phyloP scores from a whole-genome alignment of 768 basidiomycete genomes.

The Clitopilus hobsonii region DNA sequence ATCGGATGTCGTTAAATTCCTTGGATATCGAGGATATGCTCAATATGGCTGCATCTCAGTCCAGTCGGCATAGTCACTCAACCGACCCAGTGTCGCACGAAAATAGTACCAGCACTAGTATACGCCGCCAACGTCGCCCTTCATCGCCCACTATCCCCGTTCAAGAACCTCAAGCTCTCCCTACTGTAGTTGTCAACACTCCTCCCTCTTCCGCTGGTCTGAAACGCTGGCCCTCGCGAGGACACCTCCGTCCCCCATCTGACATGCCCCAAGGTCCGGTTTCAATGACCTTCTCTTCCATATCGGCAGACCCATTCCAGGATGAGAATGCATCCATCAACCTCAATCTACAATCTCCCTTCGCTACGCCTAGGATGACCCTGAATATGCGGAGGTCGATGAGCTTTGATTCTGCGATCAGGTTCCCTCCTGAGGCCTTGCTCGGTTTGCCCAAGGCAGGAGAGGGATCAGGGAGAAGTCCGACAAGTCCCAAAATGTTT shows the following conservation, averaged over 20 bases:
- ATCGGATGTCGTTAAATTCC: slow-evolving; percentile 27
- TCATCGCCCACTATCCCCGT: not conserved
- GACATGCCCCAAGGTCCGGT: slow-evolving; percentile 24
- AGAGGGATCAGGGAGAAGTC: slow-evolving; percentile 5
- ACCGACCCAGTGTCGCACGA: slow-evolving; percentile 16
- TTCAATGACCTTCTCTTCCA: slow-evolving; percentile 22
- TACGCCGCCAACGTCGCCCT: too few species aligned
- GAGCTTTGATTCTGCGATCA: slow-evolving; percentile 2
- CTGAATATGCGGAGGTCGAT: not conserved
- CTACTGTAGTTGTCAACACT: not conserved
- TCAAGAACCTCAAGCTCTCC: not conserved
- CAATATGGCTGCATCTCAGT: slow-evolving; percentile 43
- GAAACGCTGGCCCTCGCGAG: slow-evolving; percentile 10
- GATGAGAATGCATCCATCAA: not conserved
- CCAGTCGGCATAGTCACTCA: slow-evolving; percentile 20
- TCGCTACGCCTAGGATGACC: not conserved
- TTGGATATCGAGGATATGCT: slow-evolving; percentile 52
- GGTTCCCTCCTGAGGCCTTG: slow-evolving; percentile 6
- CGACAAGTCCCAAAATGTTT: not conserved
- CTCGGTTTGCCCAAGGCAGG: slow-evolving; percentile 19
- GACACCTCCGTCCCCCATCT: slow-evolving; percentile 23
- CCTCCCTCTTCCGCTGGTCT: not conserved
- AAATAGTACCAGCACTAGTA: too few species aligned
- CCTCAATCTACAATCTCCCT: not conserved
- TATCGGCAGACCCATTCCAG: slow-evolving; percentile 18